A percentile compares a stretch with the other conserved stretches of the same genome.
These are phyloP conservation scores for Pythium dissotocum DNA, from an alignment of 352 stramenopile species.

Conservation along the genomic window DNA sequence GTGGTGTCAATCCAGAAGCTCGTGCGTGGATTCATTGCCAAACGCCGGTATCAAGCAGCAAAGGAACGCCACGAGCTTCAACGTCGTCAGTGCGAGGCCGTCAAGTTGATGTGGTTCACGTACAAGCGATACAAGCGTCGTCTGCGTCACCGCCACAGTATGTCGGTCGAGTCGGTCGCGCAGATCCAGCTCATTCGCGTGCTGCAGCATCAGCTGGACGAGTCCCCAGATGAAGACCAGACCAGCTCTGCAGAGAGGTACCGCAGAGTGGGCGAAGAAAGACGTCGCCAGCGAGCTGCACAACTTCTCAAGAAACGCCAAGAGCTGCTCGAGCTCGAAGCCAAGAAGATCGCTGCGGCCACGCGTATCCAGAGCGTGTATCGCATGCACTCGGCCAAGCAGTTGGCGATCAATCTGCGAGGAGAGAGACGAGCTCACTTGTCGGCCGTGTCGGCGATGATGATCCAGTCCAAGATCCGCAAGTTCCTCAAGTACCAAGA, in stretches of 20 bases:
- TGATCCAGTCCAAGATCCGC: constrained; percentile 73
- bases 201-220: constrained; percentile 42
- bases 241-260: constrained; percentile 37
- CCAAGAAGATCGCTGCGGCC: constrained; percentile 37
- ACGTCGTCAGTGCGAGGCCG: constrained; percentile 25
- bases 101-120: constrained; percentile 39
- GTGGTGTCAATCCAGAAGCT: constrained; percentile 57
- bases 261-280: constrained; percentile 49
- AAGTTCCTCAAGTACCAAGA: constrained; percentile 51
- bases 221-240: constrained; percentile 12
- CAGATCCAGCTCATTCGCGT: constrained; percentile 52
- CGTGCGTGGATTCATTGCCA: constrained; percentile 47
- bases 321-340: constrained; percentile 52
- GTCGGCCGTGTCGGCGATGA: constrained; percentile 54
- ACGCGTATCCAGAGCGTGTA: constrained; percentile 53
- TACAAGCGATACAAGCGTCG: constrained; percentile 52
- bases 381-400: constrained; percentile 44
- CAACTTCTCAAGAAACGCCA: constrained; percentile 52
- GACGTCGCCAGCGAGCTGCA: constrained; percentile 52
- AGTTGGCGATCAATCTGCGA: constrained; percentile 28
- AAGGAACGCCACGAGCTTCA: constrained; percentile 30
- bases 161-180: constrained; percentile 60
- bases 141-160: constrained; percentile 42
- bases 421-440: constrained; percentile 58
- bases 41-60: constrained; percentile 35